phyloP scores from a whole-genome alignment of 2,329 filamentous ascomycete species.

The Colletotrichum tanaceti region DNA sequence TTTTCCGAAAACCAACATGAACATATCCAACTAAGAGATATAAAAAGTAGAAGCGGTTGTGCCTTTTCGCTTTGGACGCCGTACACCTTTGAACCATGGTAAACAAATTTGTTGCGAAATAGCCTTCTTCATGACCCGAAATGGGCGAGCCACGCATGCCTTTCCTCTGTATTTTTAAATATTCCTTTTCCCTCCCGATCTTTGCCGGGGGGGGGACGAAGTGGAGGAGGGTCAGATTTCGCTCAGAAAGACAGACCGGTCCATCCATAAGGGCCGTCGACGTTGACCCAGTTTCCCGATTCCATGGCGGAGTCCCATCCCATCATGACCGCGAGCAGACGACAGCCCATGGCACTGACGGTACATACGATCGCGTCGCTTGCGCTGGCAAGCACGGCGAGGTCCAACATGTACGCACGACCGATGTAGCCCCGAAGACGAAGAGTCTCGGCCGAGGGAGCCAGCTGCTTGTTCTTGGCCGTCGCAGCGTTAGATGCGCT shows the following conservation, averaged over 20 bases:
- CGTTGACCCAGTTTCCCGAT: constrained; percentile 76
- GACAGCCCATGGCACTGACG: constrained; percentile 78
- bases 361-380: constrained; percentile 81
- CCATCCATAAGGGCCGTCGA: constrained; percentile 79
- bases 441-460: constrained; percentile 66
- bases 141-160: constrained; percentile 17
- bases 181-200: neutral
- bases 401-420: constrained; percentile 83
- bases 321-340: constrained; percentile 85
- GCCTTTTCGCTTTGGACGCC: constrained; percentile 30
- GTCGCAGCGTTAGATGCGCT: constrained; percentile 53
- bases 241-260: constrained; percentile 51
- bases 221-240: no score
- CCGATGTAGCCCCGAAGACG: constrained; percentile 79
- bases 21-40: constrained; percentile 1
- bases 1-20: constrained; percentile 1
- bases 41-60: neutral
- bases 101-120: constrained; percentile 6
- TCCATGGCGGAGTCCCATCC: constrained; percentile 79
- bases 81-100: constrained; percentile 34
- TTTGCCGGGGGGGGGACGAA: no score
- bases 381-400: constrained; percentile 76
- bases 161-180: neutral
- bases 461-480: constrained; percentile 48
- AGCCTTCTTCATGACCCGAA: constrained; percentile 23